Conservation (phyloP, 2,329 filamentous ascomycete genomes). For the Aspergillus brunneoviolaceus region DNA sequence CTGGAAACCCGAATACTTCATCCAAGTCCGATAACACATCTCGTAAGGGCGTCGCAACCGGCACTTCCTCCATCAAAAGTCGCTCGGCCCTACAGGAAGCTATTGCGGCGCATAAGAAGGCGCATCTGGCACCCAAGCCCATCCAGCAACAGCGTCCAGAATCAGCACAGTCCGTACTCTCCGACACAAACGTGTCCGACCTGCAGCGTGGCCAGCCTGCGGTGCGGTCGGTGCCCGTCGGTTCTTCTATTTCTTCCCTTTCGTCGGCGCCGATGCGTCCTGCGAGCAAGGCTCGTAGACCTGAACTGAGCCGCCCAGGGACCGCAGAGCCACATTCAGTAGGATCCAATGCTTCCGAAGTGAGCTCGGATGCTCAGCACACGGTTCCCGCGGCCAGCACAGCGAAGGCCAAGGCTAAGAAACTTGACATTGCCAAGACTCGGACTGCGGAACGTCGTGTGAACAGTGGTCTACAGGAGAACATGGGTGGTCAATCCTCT, state of each 20-base stretch:
- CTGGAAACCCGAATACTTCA: constrained; percentile 62
- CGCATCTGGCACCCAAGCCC: constrained; percentile 40
- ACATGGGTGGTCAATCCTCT: not conserved
- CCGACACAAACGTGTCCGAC: too few relatives aligned
- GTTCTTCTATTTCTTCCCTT: constrained; percentile 43
- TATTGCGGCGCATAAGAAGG: constrained; percentile 78
- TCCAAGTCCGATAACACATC: constrained; percentile 19
- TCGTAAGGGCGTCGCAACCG: constrained; percentile 19
- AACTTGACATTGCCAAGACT: constrained; percentile 32
- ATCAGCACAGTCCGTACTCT: constrained; percentile 51
- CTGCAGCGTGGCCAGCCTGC: constrained; percentile 43
- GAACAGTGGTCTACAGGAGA: not conserved
- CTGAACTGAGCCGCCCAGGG: constrained; percentile 38
- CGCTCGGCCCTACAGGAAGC: constrained; percentile 70
- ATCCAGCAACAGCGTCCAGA: constrained; percentile 53
- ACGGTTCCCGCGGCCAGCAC: constrained; percentile 5
- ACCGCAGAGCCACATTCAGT: constrained; percentile 36
- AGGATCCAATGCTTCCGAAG: constrained; percentile 56
- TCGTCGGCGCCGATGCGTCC: constrained; percentile 61
- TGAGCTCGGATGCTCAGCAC: constrained; percentile 27
- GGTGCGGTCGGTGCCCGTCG: constrained; percentile 37
- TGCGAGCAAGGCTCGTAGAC: constrained; percentile 35
- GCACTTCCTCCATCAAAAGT: constrained; percentile 20
- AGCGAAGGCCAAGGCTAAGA: constrained; percentile 35
- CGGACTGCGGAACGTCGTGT: constrained; percentile 27